phyloP scores from a whole-genome alignment of 2,329 filamentous ascomycete genomes.

The Exophiala sp. region DNA sequence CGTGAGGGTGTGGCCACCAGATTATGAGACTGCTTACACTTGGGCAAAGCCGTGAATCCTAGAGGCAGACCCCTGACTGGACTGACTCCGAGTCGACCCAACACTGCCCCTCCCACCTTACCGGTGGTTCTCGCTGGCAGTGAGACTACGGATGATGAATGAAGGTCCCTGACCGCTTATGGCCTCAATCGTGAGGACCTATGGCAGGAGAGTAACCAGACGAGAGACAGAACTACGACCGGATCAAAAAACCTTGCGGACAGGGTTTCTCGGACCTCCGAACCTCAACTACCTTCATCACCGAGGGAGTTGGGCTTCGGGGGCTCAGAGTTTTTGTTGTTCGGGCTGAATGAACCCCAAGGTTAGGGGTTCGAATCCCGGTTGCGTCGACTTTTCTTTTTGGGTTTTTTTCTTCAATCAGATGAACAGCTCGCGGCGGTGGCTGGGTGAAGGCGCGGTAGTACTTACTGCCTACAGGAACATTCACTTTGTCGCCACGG shows the following conservation, averaged over 20 bases:
- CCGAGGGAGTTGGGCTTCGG: background rate
- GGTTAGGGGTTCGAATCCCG: background rate
- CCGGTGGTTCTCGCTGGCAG: background rate
- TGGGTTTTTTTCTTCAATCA: background rate
- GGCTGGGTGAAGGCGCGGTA: too few relatives aligned
- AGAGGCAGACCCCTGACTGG: conserved; percentile 1
- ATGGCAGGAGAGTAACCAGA: background rate
- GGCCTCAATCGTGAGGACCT: background rate
- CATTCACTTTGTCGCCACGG: too few relatives aligned
- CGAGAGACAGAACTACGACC: background rate
- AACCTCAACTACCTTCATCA: background rate
- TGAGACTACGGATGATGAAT: background rate
- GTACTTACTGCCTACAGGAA: too few relatives aligned
- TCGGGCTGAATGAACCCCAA: background rate
- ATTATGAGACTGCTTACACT: background rate
- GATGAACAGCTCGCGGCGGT: too few relatives aligned
- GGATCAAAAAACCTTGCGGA: background rate
- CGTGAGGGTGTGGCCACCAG: conserved; percentile 2
- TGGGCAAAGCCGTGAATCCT: conserved; percentile 1
- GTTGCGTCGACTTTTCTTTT: background rate
- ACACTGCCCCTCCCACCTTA: background rate
- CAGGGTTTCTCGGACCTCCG: background rate
- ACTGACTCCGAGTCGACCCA: background rate
- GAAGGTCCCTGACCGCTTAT: background rate
- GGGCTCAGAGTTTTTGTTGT: background rate